Evolutionary conservation across 768 basidiomycete species (phyloP), one percentile per base, ranked within the genome.

Genomic region (Clitopilus passeckerianus): DNA sequence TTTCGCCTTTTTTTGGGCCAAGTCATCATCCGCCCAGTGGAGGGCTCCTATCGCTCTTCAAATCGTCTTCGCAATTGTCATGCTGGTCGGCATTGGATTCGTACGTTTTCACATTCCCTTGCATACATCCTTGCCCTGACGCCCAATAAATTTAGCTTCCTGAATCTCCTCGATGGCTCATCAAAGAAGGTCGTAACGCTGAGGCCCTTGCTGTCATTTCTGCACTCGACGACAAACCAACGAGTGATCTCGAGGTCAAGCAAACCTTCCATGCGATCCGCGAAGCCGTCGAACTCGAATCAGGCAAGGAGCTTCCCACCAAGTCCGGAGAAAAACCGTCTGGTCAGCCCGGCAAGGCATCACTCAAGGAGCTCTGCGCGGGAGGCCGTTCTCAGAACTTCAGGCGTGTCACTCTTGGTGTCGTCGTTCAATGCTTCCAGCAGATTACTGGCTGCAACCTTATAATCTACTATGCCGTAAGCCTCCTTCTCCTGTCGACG

Each of bases 361-460:
- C 78, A 12, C 69, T 88, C 0, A 70, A 71, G 20, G 83, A 85
- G 59, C 69, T 88, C 7, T 81, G 86, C 63, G 79, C 78, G 0
- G 72, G 78, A 20, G 85, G 86, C 0, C 80, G 78, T 24, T 72
- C 71, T 20, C 86, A 88, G 67, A 86, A 88, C 69, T 83, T 87
- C 70, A 74, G 85, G 50, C 74, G 86, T 44, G 81, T 81, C 16
- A 68, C 76, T 54, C 67, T 87, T 44, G 87, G 81, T 2, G 73
- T 87, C 23, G 70, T 80, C 53, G 80, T 80, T 52, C 86, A 88
- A 64, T 83, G 83, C 66, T 87, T 86, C 74, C 85, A 88, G 67
- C 86, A 74, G 73, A 85, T 87, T 30, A 82, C 83, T 5, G 86
- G 86, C 7, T 85, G 85, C 69, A 86, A 85, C 66, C 67, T 87